Evolutionary conservation across 352 stramenopile species (phyloP).

Genomic region (Pythium scleroteichum): DNA sequence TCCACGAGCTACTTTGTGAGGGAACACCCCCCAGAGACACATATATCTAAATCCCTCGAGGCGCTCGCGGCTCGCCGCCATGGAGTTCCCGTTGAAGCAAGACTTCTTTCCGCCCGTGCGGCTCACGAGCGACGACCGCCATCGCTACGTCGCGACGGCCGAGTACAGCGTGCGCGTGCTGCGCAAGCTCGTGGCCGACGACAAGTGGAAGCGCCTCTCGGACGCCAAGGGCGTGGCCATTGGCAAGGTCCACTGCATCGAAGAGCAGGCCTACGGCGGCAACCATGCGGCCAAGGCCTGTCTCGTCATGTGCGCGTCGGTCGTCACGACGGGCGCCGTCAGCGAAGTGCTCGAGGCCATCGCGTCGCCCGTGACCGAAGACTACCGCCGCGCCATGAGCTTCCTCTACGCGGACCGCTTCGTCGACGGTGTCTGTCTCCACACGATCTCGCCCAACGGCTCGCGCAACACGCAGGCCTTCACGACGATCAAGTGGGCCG

Average conservation of each 20-base stretch:
- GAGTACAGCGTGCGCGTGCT: slow-evolving; percentile 45
- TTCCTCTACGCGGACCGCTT: slow-evolving; percentile 63
- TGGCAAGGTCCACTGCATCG: slow-evolving; percentile 66
- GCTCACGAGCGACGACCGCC: slow-evolving; percentile 46
- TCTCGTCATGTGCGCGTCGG: slow-evolving; percentile 61
- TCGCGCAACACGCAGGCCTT: slow-evolving; percentile 42
- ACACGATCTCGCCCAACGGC: slow-evolving; percentile 39
- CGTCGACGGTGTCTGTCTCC: slow-evolving; percentile 59
- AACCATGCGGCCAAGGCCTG: slow-evolving; percentile 30
- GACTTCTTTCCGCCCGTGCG: slow-evolving; percentile 71
- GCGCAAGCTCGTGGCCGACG: slow-evolving; percentile 42
- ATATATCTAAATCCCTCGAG: too few relatives aligned
- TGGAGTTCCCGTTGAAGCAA: slow-evolving; percentile 72
- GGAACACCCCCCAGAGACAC: too few relatives aligned
- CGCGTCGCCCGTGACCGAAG: slow-evolving; percentile 58
- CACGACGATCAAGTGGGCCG: slow-evolving; percentile 75
- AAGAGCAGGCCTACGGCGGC: slow-evolving; percentile 25
- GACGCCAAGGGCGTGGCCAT: slow-evolving; percentile 61
- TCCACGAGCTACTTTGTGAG: too few relatives aligned
- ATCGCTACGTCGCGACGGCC: slow-evolving; percentile 45
- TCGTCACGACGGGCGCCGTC: slow-evolving; percentile 54
- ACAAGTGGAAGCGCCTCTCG: slow-evolving; percentile 59
- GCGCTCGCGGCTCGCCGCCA: slow-evolving; percentile 20
- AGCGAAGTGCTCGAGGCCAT: slow-evolving; percentile 68
- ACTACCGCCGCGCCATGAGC: slow-evolving; percentile 66